These are phyloP conservation scores for Salix purpurea DNA, from an alignment of 345 rosid species.

Conservation along the genomic window DNA sequence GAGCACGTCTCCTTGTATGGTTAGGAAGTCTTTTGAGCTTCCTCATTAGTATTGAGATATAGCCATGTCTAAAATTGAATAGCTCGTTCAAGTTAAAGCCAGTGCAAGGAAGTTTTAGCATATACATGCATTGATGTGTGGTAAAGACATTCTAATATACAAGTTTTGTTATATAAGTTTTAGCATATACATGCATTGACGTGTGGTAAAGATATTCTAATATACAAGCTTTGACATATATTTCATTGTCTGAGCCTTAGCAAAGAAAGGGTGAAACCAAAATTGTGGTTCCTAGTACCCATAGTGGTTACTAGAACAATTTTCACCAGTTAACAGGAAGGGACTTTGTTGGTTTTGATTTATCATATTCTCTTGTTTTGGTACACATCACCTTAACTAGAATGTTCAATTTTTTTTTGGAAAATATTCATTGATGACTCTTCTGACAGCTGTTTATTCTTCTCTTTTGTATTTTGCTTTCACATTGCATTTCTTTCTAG, in stretches of 20 bases:
- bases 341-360: not conserved
- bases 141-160: too few species aligned
- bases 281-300: not conserved
- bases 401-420: not conserved
- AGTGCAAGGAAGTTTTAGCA: too few species aligned
- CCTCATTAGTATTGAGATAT: too few species aligned
- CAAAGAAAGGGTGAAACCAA: not conserved
- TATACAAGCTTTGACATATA: not conserved
- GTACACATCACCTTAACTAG: not conserved
- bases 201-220: not conserved
- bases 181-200: too few species aligned
- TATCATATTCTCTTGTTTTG: not conserved
- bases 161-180: too few species aligned
- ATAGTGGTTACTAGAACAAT: not conserved
- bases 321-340: too few species aligned
- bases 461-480: not conserved
- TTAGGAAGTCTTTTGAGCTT: too few species aligned
- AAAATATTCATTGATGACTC: not conserved
- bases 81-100: too few species aligned
- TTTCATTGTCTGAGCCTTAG: not conserved
- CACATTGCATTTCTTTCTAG: not conserved
- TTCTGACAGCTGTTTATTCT: not conserved
- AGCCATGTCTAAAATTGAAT: too few species aligned
- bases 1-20: too few species aligned
- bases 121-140: too few species aligned